A percentile compares a stretch with the other conserved stretches of the same genome.
Conservation (phyloP, 1,284 basidiomycete genomes). For the Wolfiporia cocos region DNA sequence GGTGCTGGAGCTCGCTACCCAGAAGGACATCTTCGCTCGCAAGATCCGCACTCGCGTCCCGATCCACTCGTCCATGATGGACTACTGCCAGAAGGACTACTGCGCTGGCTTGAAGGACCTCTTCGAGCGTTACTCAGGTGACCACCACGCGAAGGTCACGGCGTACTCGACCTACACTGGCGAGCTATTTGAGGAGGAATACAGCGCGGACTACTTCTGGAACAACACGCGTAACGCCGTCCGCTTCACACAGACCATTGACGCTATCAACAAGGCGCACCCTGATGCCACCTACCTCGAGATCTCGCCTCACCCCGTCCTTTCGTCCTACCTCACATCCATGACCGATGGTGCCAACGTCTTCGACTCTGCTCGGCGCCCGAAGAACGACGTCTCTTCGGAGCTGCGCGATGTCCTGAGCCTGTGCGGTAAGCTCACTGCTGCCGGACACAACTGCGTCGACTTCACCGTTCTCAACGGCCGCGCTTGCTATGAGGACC, state of each 20-base stretch:
- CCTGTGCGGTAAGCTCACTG: slow-evolving; percentile 11
- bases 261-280: slow-evolving; percentile 8
- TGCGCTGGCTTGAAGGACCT: slow-evolving; percentile 16
- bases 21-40: slow-evolving; percentile 22
- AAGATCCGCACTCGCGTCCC: slow-evolving; percentile 27
- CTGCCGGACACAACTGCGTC: slow-evolving; percentile 10
- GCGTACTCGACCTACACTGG: slow-evolving; percentile 23
- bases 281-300: slow-evolving; percentile 25
- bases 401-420: slow-evolving; percentile 7
- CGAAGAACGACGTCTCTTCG: background rate
- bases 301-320: slow-evolving; percentile 30
- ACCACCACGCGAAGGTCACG: slow-evolving; percentile 9
- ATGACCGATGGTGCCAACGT: slow-evolving; percentile 8
- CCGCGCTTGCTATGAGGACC: background rate
- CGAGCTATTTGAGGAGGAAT: slow-evolving; percentile 12
- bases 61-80: slow-evolving; percentile 30
- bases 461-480: slow-evolving; percentile 14
- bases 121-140: slow-evolving; percentile 19
- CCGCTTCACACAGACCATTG: slow-evolving; percentile 22
- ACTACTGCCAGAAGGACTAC: slow-evolving; percentile 24
- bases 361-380: background rate
- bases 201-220: slow-evolving; percentile 31
- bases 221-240: slow-evolving; percentile 27
- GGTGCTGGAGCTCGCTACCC: background rate
- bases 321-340: slow-evolving; percentile 25